Evolutionary conservation across 805 yeast genomes (phyloP), one percentile per base, ranked within the genome.

Genomic region (Wickerhamomyces bisporus): DNA sequence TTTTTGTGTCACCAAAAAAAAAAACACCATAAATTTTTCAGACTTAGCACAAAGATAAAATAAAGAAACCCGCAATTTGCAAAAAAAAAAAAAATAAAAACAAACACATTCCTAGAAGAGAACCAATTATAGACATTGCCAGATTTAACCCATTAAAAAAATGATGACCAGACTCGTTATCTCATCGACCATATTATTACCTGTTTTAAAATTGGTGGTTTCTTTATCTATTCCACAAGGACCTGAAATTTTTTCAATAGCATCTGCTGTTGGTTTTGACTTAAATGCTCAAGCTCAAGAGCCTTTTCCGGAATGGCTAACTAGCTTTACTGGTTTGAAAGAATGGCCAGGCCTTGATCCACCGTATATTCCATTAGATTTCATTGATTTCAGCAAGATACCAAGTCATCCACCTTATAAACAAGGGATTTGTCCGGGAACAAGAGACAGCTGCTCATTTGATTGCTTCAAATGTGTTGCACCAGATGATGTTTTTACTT

Each of bases 311-410:
- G 40, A 65, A 17, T 89, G 98, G 98, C 68, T 89, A 21, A 45
- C 70, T 0, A 82, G 75, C 12, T 71, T 85, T 47, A 86, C 96
- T 1, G 89, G 91, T 0, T 53, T 87, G 36, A 60, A 48, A 0
- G 70, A 70, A 37, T 89, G 98, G 98, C 98, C 98, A 0, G 89
- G 82, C 0, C 56, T 75, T 31, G 79, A 79, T 38, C 96, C 97
- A 4, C 96, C 97, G 0, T 89, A 86, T 57, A 81, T 89, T 27
- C 88, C 94, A 3, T 61, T 86, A 43, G 84, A 79, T 48, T 82
- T 80, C 48, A 76, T 86, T 43, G 74, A 84, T 51, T 61, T 86
- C 32, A 44, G 51, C 6, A 52, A 55, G 20, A 65, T 86, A 18
- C 86, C 86, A 3, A 50, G 60, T 6, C 60, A 65, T 41, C 65